Evolutionary conservation across 164 flowering plant genomes (phyloP), one percentile per base, ranked within the genome.

Genomic region (Platanus orientalis): DNA sequence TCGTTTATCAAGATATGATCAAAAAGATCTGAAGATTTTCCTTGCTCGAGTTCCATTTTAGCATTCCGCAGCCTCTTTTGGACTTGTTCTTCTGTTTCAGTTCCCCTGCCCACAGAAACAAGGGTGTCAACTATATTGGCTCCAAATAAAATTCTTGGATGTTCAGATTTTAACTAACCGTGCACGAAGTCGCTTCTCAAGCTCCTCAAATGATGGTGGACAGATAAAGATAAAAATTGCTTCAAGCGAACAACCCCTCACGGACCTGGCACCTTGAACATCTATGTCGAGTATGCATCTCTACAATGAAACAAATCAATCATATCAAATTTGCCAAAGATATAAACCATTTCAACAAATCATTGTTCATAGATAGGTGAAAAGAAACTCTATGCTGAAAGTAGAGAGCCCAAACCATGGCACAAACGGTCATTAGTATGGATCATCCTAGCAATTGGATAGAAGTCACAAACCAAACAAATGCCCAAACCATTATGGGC

Each of bases 251-350:
- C 84, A 85, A 58, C 87, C 87, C 73, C 84, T 88, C 64, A 94
- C 96, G 19, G 87, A 83, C 73, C 83, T 82, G 60, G 97, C 97
- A 24, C 99, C 99, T 92, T 92, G 99, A 71, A 95, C 97, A 79
- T 95, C 99, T 61, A 95, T 92, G 81, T 95, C 99, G 58, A 95
- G 93, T 64, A 95, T 90, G 79, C 99, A 95, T 76, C 94, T 85
- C 97, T 95, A 70, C 80, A 81, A 47, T 13, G 28, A 67, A 73
- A 52, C 45, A 45, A 63, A 66, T 4, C 42, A 64, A 59, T 11
- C 30, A 58, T 16, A 59, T 64, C 39, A 64, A 58, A 34, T 14
- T 59, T 49, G 25, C 27, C 48, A 14, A 50, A 21, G 39, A 34
- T 36, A 16, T 32, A 17, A 25, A 30, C 2, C 54, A 24, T 19